A percentile compares a stretch with the other conserved stretches of the same genome.
Evolutionary conservation across 192 early-diverging fungal genomes (phyloP).

Genomic region (Pilobolus umbonatus): DNA sequence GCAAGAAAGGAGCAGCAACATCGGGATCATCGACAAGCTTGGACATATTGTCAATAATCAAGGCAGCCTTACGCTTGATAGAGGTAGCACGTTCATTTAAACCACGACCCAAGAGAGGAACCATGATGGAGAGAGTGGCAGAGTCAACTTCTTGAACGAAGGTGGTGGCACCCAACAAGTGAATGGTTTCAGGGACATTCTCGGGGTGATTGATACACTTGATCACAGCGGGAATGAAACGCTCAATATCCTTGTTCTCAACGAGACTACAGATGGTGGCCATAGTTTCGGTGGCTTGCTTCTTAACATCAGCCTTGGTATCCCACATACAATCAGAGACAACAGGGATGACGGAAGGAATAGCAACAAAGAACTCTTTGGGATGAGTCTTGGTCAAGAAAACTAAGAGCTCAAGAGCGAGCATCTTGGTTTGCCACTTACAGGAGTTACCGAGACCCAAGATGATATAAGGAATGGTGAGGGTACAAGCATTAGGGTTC

Average conservation of each 20-base stretch:
- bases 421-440: slow-evolving; percentile 71
- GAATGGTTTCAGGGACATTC: slow-evolving; percentile 72
- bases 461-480: slow-evolving; percentile 61
- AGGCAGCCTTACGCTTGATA: slow-evolving; percentile 68
- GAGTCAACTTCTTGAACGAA: slow-evolving; percentile 75
- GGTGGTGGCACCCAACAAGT: slow-evolving; percentile 74
- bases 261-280: slow-evolving; percentile 62
- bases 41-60: slow-evolving; percentile 91
- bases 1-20: slow-evolving; percentile 77
- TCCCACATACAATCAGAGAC: slow-evolving; percentile 78
- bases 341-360: slow-evolving; percentile 63
- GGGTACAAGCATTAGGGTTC: slow-evolving; percentile 42
- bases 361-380: slow-evolving; percentile 43
- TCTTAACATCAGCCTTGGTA: slow-evolving; percentile 70
- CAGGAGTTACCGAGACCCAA: slow-evolving; percentile 67
- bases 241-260: slow-evolving; percentile 76
- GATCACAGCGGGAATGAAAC: slow-evolving; percentile 72
- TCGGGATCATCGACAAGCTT: slow-evolving; percentile 82
- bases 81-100: slow-evolving; percentile 64
- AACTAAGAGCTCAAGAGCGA: slow-evolving; percentile 42
- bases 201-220: slow-evolving; percentile 72
- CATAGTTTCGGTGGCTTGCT: slow-evolving; percentile 63
- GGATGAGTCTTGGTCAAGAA: slow-evolving; percentile 41
- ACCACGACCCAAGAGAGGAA: slow-evolving; percentile 69
- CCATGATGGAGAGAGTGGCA: slow-evolving; percentile 78